Evolutionary conservation across 208 protist genomes (phyloP), one percentile per base, ranked within the genome.

Genomic region (Trypanosoma theileri): DNA sequence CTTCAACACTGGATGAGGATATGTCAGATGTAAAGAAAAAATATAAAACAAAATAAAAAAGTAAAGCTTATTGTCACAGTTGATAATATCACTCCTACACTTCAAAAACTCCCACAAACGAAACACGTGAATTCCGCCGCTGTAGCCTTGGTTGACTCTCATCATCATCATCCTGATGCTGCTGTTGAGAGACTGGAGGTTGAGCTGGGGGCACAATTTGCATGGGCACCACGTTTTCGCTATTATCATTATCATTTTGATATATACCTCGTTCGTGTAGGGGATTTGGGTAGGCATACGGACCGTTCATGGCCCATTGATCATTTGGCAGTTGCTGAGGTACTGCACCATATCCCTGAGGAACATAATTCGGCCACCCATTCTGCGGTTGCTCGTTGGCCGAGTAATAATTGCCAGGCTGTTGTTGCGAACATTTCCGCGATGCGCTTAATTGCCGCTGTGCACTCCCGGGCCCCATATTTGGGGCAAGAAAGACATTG

Each of bases 51-150:
- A 51, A 65, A 62, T 28, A 62, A 52, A 62, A 62, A 52, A 62
- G 51, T 51, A 24, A 59, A 40, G 17, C 2, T 42, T 9, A 9
- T 44, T 21, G 2, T 22, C 13, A 46, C 12, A 14, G 4, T 3
- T 28, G n/a, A 17, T 42, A 35, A 17, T n/a, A 11, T 26, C 54
- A 12, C 26, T 19, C 8, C 54, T 61, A 69, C 12, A 56, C 26
- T 9, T 56, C 24, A 54, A 69, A 62, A 22, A 50, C 65, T 12
- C 65, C 65, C n/a, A 69, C 55, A 61, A 69, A 69, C 35, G 55
- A 62, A 14, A 69, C 65, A 54, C 65, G 42, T 22, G 65, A 69
- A 53, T 69, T 69, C 2, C 65, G 65, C 3, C 54, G 65, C 16
- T n/a, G 19, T 21, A 69, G 54, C 14, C 16, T 24, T 21, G 52